Evolutionary conservation across 768 basidiomycete species (phyloP), one percentile per base, ranked within the genome.

Genomic region (Hypsizygus marmoreus): DNA sequence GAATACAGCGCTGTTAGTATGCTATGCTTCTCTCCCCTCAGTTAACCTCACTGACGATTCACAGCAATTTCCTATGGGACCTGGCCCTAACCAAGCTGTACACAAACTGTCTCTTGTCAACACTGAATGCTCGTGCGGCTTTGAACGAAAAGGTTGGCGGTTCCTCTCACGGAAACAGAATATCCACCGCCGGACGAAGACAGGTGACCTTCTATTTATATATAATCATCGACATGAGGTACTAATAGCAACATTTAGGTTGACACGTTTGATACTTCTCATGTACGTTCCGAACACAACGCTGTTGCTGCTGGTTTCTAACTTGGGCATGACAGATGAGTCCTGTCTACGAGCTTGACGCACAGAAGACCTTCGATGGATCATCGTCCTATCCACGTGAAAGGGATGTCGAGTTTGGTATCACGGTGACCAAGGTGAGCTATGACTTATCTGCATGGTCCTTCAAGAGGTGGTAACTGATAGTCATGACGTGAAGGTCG

Each of bases 21-120:
- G n/a, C 7, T 13, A 20, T 4, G 4, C 20, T 19, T 35, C 10
- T 40, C 40, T 8, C 5, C 6, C 11, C 17, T 30, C 2, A 31
- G 24, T 7, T 20, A n/a, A 25, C 19, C 49, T 14, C 10, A 2
- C 32, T 20, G 14, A 16, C 10, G 16, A n/a, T 4, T 23, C 14
- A 1, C 36, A 73, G 74, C 19, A 78, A 77, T 53, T 79, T 79
- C 53, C 47, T 76, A 7, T 79, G 72, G 71, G 76, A 77, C 49
- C 60, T 79, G 16, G 64, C 74, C 9, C 60, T 79, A 11, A 67
- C 73, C 2, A 77, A 76, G 42, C 63, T 79, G 6, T 79, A 79
- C 53, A 45, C 73, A 14, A 79, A 77, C 43, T 75, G 74, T 41
- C 61, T 77, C 4, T 54, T 79, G 28, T 77, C 75, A 4, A 74